phyloP scores from a whole-genome alignment of 2,329 filamentous ascomycete species.

The Thermochaetoides dissita region DNA sequence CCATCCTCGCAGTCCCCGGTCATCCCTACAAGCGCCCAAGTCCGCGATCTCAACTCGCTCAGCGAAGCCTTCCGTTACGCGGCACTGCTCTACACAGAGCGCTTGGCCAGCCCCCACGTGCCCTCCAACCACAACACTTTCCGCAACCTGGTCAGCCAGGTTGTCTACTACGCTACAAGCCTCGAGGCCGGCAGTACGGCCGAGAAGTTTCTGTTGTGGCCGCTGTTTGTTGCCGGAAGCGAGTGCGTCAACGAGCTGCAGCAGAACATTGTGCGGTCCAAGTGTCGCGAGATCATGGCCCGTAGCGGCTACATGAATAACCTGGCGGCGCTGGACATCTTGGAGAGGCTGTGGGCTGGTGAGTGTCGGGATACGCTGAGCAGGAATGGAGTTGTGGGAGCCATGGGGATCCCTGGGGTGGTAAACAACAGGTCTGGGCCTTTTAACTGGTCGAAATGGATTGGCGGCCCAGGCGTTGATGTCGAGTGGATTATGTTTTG shows the following conservation, averaged over 20 bases:
- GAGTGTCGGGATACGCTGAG: slow-evolving; percentile 26
- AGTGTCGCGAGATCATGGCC: slow-evolving; percentile 74
- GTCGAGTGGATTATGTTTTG: slow-evolving; percentile 57
- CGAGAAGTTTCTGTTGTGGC: slow-evolving; percentile 88
- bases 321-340: slow-evolving; percentile 66
- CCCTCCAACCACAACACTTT: slow-evolving; percentile 64
- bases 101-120: slow-evolving; percentile 62
- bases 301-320: slow-evolving; percentile 93
- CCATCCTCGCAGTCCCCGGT: not conserved
- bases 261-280: slow-evolving; percentile 61
- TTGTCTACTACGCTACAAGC: slow-evolving; percentile 69
- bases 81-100: slow-evolving; percentile 78
- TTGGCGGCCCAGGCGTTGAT: slow-evolving; percentile 40
- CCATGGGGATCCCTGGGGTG: slow-evolving; percentile 2
- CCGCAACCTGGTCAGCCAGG: slow-evolving; percentile 68
- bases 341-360: slow-evolving; percentile 70
- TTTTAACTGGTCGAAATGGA: slow-evolving; percentile 45
- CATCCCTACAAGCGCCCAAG: slow-evolving; percentile 41
- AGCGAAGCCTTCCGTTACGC: slow-evolving; percentile 85
- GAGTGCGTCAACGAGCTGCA: slow-evolving; percentile 76
- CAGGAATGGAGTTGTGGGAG: slow-evolving; percentile 18
- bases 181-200: slow-evolving; percentile 58
- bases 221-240: slow-evolving; percentile 76
- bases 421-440: slow-evolving; percentile 29
- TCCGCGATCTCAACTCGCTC: slow-evolving; percentile 64